Conservation (phyloP, 2,329 filamentous ascomycete genomes). For the Ascochyta clinopodiicola region DNA sequence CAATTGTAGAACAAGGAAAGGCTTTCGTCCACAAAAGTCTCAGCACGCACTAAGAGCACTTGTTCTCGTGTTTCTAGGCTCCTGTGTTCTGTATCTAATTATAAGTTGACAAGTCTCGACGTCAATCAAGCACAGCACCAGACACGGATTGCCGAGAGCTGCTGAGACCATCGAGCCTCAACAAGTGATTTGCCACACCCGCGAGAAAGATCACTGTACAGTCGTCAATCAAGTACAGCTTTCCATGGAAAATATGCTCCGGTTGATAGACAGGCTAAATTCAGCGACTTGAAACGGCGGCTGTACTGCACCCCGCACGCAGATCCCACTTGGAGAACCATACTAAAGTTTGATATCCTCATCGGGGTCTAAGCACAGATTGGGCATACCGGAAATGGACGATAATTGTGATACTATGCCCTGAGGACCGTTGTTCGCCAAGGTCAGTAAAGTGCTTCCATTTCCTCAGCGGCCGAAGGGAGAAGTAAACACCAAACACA, state of each 20-base stretch:
- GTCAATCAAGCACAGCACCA: too few relatives aligned
- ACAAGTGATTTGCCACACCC: not conserved
- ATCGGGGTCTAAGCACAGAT: not conserved
- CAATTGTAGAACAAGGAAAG: too few relatives aligned
- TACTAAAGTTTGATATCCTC: not conserved
- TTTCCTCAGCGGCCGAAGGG: slow-evolving; percentile 3
- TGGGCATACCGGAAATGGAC: not conserved
- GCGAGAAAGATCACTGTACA: not conserved
- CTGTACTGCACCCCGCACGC: slow-evolving; percentile 39
- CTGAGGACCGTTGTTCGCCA: not conserved
- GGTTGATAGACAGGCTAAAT: slow-evolving; percentile 43
- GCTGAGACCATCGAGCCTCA: not conserved
- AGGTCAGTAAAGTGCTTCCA: not conserved
- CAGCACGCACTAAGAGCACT: too few relatives aligned
- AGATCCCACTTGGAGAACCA: not conserved
- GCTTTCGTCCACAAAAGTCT: too few relatives aligned
- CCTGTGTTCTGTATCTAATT: too few relatives aligned
- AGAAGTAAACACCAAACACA: not conserved
- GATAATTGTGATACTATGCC: not conserved
- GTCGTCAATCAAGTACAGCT: not conserved
- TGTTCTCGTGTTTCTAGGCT: too few relatives aligned
- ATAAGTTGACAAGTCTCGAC: too few relatives aligned
- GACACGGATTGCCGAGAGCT: too few relatives aligned
- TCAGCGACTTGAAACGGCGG: slow-evolving; percentile 26
- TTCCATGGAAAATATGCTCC: slow-evolving; percentile 14